Evolutionary conservation across 306 rosid genomes (phyloP), one percentile per base, ranked within the genome.

Genomic region (Medicago lupulina): DNA sequence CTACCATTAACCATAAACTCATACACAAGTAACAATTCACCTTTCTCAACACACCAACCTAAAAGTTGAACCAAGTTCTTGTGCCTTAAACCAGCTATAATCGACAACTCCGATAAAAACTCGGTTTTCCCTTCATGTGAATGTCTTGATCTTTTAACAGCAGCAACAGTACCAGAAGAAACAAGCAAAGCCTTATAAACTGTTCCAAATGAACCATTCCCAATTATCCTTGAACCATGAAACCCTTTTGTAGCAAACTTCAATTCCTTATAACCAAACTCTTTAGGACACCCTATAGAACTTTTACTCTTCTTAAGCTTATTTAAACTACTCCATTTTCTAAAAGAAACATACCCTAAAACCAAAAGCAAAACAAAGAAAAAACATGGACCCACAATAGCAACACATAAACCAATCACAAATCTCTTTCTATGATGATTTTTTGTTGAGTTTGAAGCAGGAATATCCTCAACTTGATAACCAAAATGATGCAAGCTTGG

Each of bases 41-140:
- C 86, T 28, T 90, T 91, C 78, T 89, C 97, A 64, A 81, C 93
- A 74, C 97, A 93, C 98, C 97, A 93, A 19, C 97, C 98, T 80
- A 77, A 87, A 61, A 93, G 95, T 75, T 91, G 98, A 65, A 88
- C 86, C 62, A 91, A 79, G 81, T 91, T 93, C 85, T 89, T 93
- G 79, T 93, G 96, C 75, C 98, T 78, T 83, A 93, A 86, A 54
- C 98, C 77, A 82, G 98, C 97, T 34, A 82, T 82, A 12, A 82
- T 65, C 3, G 82, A 77, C 10, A 82, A 39, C 70, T 82, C 85
- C 7, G 82, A 17, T 16, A 82, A 36, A 34, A 82, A 82, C 23
- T 82, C 85, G 0, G 85, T 71, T 47, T 67, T 77, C 9, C 82
- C 82, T 3, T 82, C 82, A 11, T 74, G 79, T 2, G 79, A 74